phyloP scores from a whole-genome alignment of 2,329 filamentous ascomycete genomes.

The Colletotrichum chrysophilum region DNA sequence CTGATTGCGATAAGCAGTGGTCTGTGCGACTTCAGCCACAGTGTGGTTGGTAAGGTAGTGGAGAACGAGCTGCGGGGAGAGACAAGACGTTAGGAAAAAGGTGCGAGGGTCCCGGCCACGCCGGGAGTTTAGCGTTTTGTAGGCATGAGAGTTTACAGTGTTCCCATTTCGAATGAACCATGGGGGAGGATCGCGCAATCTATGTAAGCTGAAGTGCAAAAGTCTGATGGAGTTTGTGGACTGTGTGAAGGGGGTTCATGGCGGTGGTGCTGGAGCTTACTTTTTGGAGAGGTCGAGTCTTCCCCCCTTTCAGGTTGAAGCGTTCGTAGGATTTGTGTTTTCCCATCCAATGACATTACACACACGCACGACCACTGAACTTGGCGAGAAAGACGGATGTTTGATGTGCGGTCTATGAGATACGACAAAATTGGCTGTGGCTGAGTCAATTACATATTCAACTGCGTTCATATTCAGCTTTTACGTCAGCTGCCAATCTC shows the following conservation, averaged over 20 bases:
- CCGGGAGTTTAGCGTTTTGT: not conserved
- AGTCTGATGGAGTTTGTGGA: not conserved
- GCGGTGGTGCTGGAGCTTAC: not conserved
- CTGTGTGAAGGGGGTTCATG: not conserved
- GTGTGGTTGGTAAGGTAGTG: fast-evolving
- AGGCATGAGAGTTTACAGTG: not conserved
- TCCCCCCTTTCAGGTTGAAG: no score
- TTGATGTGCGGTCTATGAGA: no score
- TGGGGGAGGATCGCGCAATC: fast-evolving
- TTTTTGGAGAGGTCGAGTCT: not conserved
- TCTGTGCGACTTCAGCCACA: not conserved
- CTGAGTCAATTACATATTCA: no score
- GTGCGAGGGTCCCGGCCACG: not conserved
- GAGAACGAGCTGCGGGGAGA: not conserved
- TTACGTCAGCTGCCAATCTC: no score
- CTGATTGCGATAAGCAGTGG: not conserved
- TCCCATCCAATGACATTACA: no score
- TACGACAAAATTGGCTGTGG: no score
- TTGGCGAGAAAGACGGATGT: no score
- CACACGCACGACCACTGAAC: no score
- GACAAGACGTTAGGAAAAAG: no score
- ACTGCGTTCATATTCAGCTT: no score
- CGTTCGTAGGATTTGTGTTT: no score
- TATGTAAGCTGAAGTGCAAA: not conserved
- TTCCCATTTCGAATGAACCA: not conserved